phyloP scores from a whole-genome alignment of 352 stramenopile genomes.

The Phytophthora ohioensis region DNA sequence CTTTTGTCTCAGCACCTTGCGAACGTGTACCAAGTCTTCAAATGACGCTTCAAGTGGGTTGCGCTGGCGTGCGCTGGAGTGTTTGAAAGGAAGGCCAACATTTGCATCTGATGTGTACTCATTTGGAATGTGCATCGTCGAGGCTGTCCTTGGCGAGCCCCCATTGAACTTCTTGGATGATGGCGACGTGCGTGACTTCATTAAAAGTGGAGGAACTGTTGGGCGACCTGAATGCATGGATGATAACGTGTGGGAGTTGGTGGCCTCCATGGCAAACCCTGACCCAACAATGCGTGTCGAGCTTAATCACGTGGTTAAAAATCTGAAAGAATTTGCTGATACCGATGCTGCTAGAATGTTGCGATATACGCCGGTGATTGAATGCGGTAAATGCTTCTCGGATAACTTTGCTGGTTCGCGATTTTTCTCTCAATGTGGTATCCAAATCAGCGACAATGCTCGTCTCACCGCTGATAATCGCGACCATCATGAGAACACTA shows the following conservation, averaged over 20 bases:
- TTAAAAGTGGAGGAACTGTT: neutral
- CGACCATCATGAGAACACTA: neutral
- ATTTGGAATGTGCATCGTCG: constrained; percentile 45
- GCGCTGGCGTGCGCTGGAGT: constrained; percentile 8
- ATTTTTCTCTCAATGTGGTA: neutral
- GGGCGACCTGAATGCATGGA: too few relatives aligned
- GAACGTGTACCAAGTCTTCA: neutral
- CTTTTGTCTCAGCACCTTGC: constrained; percentile 24
- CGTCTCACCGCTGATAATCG: too few relatives aligned
- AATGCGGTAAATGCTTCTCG: neutral
- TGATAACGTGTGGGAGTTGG: too few relatives aligned
- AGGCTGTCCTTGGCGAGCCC: constrained; percentile 16
- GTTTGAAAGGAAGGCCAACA: neutral
- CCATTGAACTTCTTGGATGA: neutral
- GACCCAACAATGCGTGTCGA: too few relatives aligned
- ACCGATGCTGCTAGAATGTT: too few relatives aligned
- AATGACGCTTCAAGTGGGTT: constrained; percentile 6
- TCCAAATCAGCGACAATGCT: too few relatives aligned
- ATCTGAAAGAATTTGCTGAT: too few relatives aligned
- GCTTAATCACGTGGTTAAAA: too few relatives aligned
- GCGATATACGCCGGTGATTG: too few relatives aligned
- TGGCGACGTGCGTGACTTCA: neutral
- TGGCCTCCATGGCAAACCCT: too few relatives aligned
- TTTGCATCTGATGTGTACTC: constrained; percentile 38
- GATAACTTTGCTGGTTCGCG: neutral